Percentiles rank a stretch among this genome's conserved stretches.
phyloP scores from a whole-genome alignment of 2,329 filamentous ascomycete genomes.

The Amauroascus verrucosus region DNA sequence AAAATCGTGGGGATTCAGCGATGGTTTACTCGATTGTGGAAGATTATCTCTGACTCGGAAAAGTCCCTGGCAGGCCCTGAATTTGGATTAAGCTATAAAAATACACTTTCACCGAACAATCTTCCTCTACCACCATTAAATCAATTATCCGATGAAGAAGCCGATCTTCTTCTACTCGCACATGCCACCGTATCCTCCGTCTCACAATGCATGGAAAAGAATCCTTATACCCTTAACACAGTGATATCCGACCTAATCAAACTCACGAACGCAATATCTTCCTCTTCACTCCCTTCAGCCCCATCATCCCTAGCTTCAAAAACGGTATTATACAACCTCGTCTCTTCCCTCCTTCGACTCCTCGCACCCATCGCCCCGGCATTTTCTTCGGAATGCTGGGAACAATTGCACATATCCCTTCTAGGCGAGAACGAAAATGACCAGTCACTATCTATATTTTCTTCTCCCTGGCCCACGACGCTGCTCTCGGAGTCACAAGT shows the following conservation, averaged over 20 bases:
- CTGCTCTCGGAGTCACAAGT: conserved; percentile 31
- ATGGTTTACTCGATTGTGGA: conserved; percentile 62
- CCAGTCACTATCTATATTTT: conserved; percentile 33
- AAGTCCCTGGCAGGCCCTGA: conserved; percentile 20
- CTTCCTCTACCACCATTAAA: conserved; percentile 23
- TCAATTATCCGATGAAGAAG: conserved; percentile 28
- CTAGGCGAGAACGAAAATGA: conserved; percentile 10
- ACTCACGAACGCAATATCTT: conserved; percentile 59
- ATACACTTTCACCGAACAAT: conserved; percentile 21
- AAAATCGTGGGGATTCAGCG: conserved; percentile 73
- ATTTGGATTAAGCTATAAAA: conserved; percentile 19
- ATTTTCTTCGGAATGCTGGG: conserved; percentile 73
- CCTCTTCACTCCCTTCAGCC: conserved; percentile 28
- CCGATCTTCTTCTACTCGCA: conserved; percentile 51
- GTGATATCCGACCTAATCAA: conserved; percentile 73
- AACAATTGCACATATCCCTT: conserved; percentile 39
- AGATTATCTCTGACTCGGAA: conserved; percentile 41
- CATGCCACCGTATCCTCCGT: conserved; percentile 59
- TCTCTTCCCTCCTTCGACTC: conserved; percentile 54
- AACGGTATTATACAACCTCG: conserved; percentile 35
- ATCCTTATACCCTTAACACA: conserved; percentile 71
- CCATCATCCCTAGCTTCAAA: conserved; percentile 24
- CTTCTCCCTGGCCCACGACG: conserved; percentile 47
- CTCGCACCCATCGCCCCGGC: conserved; percentile 71
- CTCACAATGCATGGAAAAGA: conserved; percentile 56